phyloP scores from a whole-genome alignment of 345 rosid species.

The Gossypium herbaceum region DNA sequence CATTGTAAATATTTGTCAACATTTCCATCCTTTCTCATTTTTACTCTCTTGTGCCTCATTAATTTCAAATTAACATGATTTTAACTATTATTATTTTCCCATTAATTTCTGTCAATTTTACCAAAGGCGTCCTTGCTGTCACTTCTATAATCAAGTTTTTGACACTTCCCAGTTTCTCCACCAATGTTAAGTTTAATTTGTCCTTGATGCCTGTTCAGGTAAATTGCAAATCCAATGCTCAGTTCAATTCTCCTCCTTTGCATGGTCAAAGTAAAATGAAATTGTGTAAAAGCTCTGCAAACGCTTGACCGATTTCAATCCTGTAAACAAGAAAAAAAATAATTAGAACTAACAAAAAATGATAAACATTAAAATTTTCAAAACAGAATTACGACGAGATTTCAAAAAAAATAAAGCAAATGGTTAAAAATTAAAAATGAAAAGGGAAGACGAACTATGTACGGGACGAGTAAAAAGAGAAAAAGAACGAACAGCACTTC shows the following conservation, averaged over 20 bases:
- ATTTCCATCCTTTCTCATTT: neutral
- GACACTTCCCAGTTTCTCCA: neutral
- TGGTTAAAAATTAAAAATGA: neutral
- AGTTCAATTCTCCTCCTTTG: neutral
- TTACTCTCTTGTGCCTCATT: neutral
- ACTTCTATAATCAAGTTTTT: too few species aligned
- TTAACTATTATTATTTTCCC: neutral
- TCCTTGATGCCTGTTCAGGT: neutral
- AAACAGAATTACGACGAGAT: neutral
- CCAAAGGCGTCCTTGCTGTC: neutral
- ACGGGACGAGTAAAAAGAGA: neutral
- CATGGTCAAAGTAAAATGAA: neutral
- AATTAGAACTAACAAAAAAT: neutral
- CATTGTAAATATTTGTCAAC: neutral
- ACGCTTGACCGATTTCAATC: neutral
- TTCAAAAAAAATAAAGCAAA: neutral
- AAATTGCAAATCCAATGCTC: neutral
- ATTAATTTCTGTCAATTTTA: neutral
- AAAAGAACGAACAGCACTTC: neutral
- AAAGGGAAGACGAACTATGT: neutral
- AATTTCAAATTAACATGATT: neutral
- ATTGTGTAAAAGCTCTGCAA: neutral
- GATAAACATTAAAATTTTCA: neutral
- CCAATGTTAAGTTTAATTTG: neutral
- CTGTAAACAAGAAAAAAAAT: neutral